A percentile compares a stretch with the other conserved stretches of the same genome.
phyloP scores from a whole-genome alignment of 345 rosid genomes.

The Dipteronia dyeriana region DNA sequence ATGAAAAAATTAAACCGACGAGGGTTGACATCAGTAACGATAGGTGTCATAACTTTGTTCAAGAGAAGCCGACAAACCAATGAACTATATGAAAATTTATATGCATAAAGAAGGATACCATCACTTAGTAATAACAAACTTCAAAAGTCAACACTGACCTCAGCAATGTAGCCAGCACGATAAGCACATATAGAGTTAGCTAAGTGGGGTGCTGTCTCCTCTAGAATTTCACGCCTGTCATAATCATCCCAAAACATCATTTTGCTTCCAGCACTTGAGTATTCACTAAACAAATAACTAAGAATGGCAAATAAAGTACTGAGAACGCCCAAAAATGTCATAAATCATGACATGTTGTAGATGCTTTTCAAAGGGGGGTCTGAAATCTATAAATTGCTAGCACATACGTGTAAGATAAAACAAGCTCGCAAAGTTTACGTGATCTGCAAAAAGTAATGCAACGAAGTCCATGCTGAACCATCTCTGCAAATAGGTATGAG shows the following conservation, averaged over 20 bases:
- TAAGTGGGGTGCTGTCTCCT: constrained; percentile 71
- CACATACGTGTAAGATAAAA: constrained; percentile 79
- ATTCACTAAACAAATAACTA: constrained; percentile 2
- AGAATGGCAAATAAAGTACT: background rate
- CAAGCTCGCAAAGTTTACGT: constrained; percentile 92
- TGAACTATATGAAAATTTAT: background rate
- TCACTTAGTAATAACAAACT: constrained; percentile 7
- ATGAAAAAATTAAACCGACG: background rate
- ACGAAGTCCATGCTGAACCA: constrained; percentile 95
- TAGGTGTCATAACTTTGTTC: background rate
- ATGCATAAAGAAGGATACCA: constrained; percentile 7
- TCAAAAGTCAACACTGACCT: constrained; percentile 45
- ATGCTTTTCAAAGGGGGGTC: constrained; percentile 3
- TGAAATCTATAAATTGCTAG: constrained; percentile 14
- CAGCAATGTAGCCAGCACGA: constrained; percentile 87
- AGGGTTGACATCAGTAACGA: background rate
- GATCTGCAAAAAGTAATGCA: constrained; percentile 93
- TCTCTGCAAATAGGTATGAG: constrained; percentile 82
- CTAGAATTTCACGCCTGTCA: constrained; percentile 79
- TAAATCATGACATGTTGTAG: background rate
- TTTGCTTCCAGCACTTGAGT: constrained; percentile 12
- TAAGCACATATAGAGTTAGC: constrained; percentile 71
- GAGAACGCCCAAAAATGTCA: background rate
- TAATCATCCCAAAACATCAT: constrained; percentile 19
- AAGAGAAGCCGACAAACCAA: background rate